phyloP scores from a whole-genome alignment of 176 grass and related monocot species.

The Alloteropsis semialata region DNA sequence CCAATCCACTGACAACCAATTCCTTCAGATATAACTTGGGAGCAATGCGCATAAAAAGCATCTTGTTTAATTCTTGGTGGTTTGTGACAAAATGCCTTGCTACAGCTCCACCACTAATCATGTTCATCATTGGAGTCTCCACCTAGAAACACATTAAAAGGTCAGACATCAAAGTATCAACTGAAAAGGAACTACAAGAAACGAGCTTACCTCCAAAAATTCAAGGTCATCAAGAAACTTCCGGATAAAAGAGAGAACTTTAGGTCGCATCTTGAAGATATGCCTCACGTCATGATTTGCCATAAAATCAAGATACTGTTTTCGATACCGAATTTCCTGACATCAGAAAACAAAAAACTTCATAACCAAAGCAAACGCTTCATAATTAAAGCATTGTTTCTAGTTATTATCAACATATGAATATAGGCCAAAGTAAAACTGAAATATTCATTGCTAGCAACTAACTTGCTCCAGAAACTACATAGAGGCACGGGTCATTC shows the following conservation, averaged over 20 bases:
- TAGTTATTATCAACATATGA: too few species aligned
- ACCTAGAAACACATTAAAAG: slow-evolving; percentile 54
- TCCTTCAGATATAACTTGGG: slow-evolving; percentile 94
- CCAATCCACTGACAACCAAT: slow-evolving; percentile 85
- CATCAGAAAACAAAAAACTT: slow-evolving; percentile 18
- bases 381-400: neutral
- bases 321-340: slow-evolving; percentile 89
- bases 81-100: slow-evolving; percentile 74
- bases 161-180: slow-evolving; percentile 13
- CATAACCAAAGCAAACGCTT: too few species aligned
- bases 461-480: neutral
- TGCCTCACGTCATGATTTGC: slow-evolving; percentile 92
- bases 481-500: neutral
- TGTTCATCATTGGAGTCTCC: slow-evolving; percentile 98
- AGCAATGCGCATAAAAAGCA: slow-evolving; percentile 93
- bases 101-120: slow-evolving; percentile 91
- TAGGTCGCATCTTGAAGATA: slow-evolving; percentile 89
- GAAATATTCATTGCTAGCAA: neutral
- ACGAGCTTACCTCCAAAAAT: slow-evolving; percentile 72
- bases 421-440: too few species aligned
- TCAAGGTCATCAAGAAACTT: slow-evolving; percentile 74
- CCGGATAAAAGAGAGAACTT: slow-evolving; percentile 72
- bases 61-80: slow-evolving; percentile 97
- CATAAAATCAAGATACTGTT: slow-evolving; percentile 96
- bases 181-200: slow-evolving; percentile 15